Conservation (phyloP, 495 filamentous ascomycete genomes). For the Letharia lupina region DNA sequence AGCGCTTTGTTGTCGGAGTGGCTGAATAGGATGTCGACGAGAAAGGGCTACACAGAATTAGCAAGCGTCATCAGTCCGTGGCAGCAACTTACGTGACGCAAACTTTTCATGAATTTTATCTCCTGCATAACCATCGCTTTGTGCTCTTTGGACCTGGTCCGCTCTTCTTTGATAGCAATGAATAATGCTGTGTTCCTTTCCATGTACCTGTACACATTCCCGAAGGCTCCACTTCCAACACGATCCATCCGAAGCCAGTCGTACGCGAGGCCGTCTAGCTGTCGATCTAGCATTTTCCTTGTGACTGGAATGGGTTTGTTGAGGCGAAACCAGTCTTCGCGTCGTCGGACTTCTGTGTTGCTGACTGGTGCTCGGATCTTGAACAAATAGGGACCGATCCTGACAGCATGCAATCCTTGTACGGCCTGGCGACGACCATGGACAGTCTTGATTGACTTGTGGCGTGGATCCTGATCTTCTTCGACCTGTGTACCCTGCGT, state of each 20-base stretch:
- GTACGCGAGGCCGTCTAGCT: neutral
- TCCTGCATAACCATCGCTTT: neutral
- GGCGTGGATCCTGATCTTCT: neutral
- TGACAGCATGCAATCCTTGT: neutral
- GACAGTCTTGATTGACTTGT: neutral
- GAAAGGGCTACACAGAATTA: neutral
- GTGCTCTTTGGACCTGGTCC: neutral
- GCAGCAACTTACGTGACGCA: conserved; percentile 1
- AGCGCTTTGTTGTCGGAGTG: neutral
- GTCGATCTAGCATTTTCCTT: neutral
- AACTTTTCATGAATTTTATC: neutral
- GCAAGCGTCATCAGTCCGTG: neutral
- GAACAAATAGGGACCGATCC: neutral
- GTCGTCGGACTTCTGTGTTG: neutral
- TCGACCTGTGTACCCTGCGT: neutral
- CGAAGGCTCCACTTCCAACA: neutral
- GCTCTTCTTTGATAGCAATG: neutral
- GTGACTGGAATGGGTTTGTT: neutral
- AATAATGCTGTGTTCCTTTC: neutral
- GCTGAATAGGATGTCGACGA: neutral
- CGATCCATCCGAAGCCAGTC: neutral
- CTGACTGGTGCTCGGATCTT: neutral
- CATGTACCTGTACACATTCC: neutral
- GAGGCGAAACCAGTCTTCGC: neutral
- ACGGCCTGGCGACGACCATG: neutral